Base-by-base conservation (phyloP, 352 stramenopile genomes). In the Aphanomyces cochlioides region DNA sequence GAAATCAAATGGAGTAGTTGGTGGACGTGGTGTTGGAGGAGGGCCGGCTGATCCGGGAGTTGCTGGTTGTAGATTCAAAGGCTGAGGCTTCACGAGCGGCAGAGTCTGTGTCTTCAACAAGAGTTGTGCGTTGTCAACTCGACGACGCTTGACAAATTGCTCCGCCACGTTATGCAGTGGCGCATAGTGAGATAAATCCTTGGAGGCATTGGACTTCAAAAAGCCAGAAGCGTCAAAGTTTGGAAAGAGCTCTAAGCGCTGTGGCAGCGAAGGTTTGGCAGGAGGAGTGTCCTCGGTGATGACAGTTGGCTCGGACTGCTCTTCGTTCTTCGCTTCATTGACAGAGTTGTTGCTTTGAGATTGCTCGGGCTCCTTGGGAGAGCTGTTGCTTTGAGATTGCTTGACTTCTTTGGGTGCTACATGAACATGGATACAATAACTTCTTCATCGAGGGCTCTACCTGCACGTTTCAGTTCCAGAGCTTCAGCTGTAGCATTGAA, bases 401-500 rank as follows among this genome's bases (percentile, higher is more conserved):
- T 28, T 28, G 28, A 28, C 28, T 28, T 28, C 28, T 28, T 28
- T 28, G 28, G 28, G 28, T 53, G n/a, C 45, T 53, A 53, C 45
- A 28, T 28, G 28, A 28, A 28, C 28, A 28, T 28, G 28, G 28
- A 28, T 28, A 28, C 28, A 28, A 28, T 28, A 28, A 28, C 28
- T 28, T 28, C 2, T 28, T 28, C 28, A 28, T 28, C 2, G 28
- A 28, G 28, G 28, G 28, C 28, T 2, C 28, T 17, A 56, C 43
- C 21, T 39, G 41, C 59, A 15, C 40, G 59, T 37, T 67, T 56
- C 19, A 57, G 40, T 50, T 48, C 59, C 4, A 67, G 41, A n/a
- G 56, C 40, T 37, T 67, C 59, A 12, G 59, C 59, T 28, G 59
- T 67, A 3, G 40, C 59, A 36, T 37, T 54, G 59, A 81, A 80